Evolutionary conservation across 2,329 filamentous ascomycete genomes (phyloP).

Genomic region (Ophiostoma quercus): DNA sequence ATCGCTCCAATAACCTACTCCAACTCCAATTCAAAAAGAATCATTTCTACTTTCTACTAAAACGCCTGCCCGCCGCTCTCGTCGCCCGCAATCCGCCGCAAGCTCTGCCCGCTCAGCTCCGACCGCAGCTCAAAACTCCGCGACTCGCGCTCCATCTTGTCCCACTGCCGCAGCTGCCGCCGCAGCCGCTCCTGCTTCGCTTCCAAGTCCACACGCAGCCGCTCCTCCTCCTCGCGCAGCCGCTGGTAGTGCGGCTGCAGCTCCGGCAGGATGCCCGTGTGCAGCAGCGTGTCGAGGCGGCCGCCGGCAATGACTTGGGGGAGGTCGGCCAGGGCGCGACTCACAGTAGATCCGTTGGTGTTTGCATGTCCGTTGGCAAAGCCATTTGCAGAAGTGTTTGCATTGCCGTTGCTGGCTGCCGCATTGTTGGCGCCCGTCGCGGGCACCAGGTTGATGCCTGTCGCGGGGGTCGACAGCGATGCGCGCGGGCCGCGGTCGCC

Average conservation of each 20-base stretch:
- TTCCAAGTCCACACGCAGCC: conserved; percentile 49
- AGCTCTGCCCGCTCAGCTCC: conserved; percentile 51
- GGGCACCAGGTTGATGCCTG: not conserved
- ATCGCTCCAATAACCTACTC: not conserved
- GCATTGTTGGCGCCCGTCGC: not conserved
- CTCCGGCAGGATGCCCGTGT: conserved; percentile 48
- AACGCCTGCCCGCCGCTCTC: conserved; percentile 54
- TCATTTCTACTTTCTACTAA: conserved; percentile 30
- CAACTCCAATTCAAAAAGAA: not conserved
- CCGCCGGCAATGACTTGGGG: conserved; percentile 49
- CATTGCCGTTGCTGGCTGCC: conserved; percentile 16
- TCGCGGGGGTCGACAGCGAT: not conserved
- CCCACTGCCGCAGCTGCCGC: conserved; percentile 49
- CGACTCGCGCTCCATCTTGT: conserved; percentile 50
- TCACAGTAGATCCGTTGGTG: not conserved
- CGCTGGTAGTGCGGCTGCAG: conserved; percentile 51
- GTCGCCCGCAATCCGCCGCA: conserved; percentile 49
- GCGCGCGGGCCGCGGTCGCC: not conserved
- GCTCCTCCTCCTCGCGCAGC: conserved; percentile 55
- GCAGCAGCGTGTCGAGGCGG: conserved; percentile 47
- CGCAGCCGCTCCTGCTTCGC: conserved; percentile 51
- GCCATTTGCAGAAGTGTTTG: not conserved
- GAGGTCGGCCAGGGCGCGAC: conserved; percentile 40
- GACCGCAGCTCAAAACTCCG: conserved; percentile 51
- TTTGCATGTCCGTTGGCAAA: not conserved